Evolutionary conservation across 1,284 basidiomycete species (phyloP), one percentile per base, ranked within the genome.

Genomic region (Moniliella sp.): DNA sequence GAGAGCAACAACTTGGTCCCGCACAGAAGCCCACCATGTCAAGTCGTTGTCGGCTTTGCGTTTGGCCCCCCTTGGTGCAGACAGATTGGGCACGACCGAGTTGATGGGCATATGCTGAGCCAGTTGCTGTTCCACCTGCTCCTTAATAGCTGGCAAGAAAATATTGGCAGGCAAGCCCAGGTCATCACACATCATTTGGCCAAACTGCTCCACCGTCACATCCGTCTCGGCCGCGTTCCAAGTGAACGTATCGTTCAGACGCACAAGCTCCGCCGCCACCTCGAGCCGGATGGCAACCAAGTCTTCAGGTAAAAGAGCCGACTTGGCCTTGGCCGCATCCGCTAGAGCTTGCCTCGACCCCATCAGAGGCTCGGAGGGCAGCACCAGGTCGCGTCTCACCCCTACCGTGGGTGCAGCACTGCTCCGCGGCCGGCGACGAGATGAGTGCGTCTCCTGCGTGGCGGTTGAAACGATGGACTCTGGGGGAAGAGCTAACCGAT

Each of bases 211-310:
- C 2, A 84, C 80, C 0, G 80, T 79, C 21, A 91, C 73, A 32
- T 82, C 67, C 2, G 78, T 74, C 61, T 94, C 88, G 80, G 55
- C 30, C 32, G 86, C 65, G 55, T 97, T 93, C 88, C 88, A 99
- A 19, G 88, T 73, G 61, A 97, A 93, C 0, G 88, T 86, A 59
- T 99, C 88, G 23, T 83, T 73, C 67, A 94, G 74, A 62, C 78
- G 80, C 57, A 78, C 76, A 54, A 81, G 78, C 31, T 71, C 70
- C 34, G 88, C 75, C 48, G 97, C 91, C 49, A 94, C 75, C 61
- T 97, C 91, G 31, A 99, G 66, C 13, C 88, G 73, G 32, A 97
- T 79, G 2, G 88, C 88, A 4, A 97, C 78, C 21, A 94, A 72
- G 48, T 73, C 67, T 55, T 86, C 83, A n/a, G n/a, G n/a, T n/a